A percentile compares a stretch with the other conserved stretches of the same genome.
phyloP scores from a whole-genome alignment of 331 rosid genomes.

The Telfairia occidentalis region DNA sequence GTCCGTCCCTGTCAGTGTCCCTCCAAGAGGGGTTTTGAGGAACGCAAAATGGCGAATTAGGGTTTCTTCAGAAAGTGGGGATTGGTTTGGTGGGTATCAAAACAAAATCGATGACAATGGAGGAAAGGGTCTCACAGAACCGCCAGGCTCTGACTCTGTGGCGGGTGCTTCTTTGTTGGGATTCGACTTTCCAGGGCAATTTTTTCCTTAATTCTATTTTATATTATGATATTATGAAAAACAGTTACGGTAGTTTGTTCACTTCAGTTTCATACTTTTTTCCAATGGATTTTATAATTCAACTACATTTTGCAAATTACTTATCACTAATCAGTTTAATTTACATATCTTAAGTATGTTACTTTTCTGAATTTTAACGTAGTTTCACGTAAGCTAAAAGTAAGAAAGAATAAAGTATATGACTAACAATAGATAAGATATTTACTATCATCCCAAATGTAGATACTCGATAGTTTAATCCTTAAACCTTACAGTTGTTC shows the following conservation, averaged over 20 bases:
- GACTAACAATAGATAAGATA: too few relatives aligned
- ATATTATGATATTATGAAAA: neutral
- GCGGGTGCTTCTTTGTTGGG: slow-evolving; percentile 10
- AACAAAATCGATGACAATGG: neutral
- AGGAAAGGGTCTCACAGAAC: neutral
- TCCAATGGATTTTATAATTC: too few relatives aligned
- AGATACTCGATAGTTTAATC: too few relatives aligned
- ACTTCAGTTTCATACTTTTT: neutral
- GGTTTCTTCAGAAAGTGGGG: neutral
- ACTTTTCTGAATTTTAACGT: too few relatives aligned
- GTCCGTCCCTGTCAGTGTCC: too few relatives aligned
- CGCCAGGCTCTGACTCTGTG: slow-evolving; percentile 1
- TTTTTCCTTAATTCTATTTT: neutral
- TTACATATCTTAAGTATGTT: too few relatives aligned
- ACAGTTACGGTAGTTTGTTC: neutral
- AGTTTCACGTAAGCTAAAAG: too few relatives aligned
- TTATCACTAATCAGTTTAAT: too few relatives aligned
- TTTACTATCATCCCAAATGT: too few relatives aligned
- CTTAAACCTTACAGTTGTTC: too few relatives aligned
- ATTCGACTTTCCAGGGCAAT: neutral
- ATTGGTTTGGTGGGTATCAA: neutral
- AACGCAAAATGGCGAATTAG: neutral
- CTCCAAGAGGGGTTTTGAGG: neutral
- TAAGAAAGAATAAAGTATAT: too few relatives aligned
- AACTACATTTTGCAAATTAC: too few relatives aligned